Percentiles rank a stretch among this genome's conserved stretches.
Conservation (phyloP, 306 rosid genomes). For the Heteromeles arbutifolia region DNA sequence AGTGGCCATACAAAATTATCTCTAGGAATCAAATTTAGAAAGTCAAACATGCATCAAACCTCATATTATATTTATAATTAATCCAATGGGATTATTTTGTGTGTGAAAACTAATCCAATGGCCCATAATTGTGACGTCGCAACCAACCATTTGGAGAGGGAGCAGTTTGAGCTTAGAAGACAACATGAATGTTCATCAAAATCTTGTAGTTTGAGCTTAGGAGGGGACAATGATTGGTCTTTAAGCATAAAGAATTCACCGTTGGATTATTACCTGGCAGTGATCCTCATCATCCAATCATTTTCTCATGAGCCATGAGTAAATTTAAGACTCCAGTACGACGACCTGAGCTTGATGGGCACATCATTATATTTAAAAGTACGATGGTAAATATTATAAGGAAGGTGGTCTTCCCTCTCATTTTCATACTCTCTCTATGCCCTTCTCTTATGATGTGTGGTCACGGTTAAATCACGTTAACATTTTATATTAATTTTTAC, state of each 20-base stretch:
- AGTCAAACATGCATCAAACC: background rate
- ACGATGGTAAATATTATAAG: background rate
- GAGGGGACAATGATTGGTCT: background rate
- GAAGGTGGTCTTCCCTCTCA: too few relatives aligned
- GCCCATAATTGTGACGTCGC: conserved; percentile 7
- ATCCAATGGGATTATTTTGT: background rate
- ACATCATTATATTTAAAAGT: background rate
- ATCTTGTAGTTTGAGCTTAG: background rate
- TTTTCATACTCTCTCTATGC: too few relatives aligned
- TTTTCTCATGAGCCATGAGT: background rate
- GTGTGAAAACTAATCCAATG: background rate
- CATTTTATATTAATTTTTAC: too few relatives aligned
- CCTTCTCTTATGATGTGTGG: too few relatives aligned
- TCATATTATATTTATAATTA: background rate
- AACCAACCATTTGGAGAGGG: conserved; percentile 2
- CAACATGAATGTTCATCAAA: background rate
- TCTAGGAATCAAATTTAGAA: background rate
- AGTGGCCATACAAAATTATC: background rate
- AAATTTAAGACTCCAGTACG: background rate
- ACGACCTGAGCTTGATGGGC: background rate
- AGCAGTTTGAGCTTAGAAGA: conserved; percentile 24
- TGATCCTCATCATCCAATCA: conserved; percentile 15
- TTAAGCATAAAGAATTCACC: background rate
- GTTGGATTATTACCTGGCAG: background rate
- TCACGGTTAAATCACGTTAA: too few relatives aligned